Base-by-base conservation (phyloP, 371 early-diverging fungal genomes). In the Syncephalastrum racemosum region DNA sequence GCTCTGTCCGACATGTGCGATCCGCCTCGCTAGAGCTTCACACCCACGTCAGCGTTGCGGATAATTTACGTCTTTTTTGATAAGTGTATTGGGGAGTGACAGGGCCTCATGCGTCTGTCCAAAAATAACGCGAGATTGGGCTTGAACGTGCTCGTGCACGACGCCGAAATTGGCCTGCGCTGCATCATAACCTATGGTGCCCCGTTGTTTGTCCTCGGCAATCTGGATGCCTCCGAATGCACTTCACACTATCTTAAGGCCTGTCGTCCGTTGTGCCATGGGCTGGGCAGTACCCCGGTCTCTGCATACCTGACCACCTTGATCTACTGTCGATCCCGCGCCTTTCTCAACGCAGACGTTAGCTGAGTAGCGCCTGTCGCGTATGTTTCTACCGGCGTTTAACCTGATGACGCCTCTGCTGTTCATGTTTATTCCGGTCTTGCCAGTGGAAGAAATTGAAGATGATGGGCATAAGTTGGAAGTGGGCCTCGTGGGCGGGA, bases 61-160 rank as follows among this genome's bases (percentile, higher is more conserved):
- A 64, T 67, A 64, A 64, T 71, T 20, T 55, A 64, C 27, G 47
- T 63, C 27, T 67, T 64, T 15, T 43, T 67, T 20, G 62, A 60
- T 6, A 39, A 62, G 24, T 79, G 86, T 8, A 92, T 94, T 41
- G 90, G 7, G 96, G 96, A 65, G 84, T 85, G 51, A 86, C 85
- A 4, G 89, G 90, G 56, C 62, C 57, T n/a, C 83, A 85, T 96
- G 14, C 86, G 94, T 13, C 72, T 81, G 4, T 63, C 79, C 6
- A 79, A 68, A 15, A 70, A 83, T 22, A 78, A 66, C 59, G 54
- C 36, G 68, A 68, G 45, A 68, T 65, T 25, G 16, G 16, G 64
- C 13, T 43, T 60, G 36, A 63, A 68, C 44, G 50, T 55, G 12
- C n/a, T 53, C 18, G 56, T 68, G 4, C 63, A 72, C 18, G 42